A percentile compares a stretch with the other conserved stretches of the same genome.
Evolutionary conservation across 768 basidiomycete genomes (phyloP).

Genomic region (Kwoniella bestiolae): DNA sequence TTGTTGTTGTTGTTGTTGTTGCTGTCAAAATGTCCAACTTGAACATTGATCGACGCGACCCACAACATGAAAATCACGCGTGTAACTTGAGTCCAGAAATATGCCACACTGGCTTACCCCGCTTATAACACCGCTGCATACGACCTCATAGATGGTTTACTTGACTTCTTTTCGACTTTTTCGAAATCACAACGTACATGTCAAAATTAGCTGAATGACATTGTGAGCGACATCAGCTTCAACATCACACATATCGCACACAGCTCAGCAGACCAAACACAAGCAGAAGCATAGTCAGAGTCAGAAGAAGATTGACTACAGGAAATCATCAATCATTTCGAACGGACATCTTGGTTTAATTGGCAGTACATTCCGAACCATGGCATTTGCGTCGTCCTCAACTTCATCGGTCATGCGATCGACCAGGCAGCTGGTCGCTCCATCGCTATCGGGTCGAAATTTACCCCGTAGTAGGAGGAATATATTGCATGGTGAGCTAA

Average conservation of each 20-base stretch:
- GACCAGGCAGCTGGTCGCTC: slow-evolving; percentile 3
- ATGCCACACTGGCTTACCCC: not conserved
- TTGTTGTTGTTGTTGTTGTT: not conserved
- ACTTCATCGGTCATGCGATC: slow-evolving; percentile 15
- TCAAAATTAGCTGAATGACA: too few relatives aligned
- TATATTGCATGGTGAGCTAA: not conserved
- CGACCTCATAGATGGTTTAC: not conserved
- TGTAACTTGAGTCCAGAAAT: not conserved
- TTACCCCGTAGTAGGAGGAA: not conserved
- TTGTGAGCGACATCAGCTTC: too few relatives aligned
- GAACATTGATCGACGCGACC: not conserved
- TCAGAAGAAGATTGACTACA: too few relatives aligned
- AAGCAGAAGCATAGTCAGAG: too few relatives aligned
- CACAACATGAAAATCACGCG: not conserved
- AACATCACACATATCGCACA: too few relatives aligned
- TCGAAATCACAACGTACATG: too few relatives aligned
- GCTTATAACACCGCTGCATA: not conserved
- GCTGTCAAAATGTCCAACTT: not conserved
- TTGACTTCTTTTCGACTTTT: not conserved
- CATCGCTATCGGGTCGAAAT: not conserved
- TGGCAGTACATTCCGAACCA: not conserved
- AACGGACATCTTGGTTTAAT: too few relatives aligned
- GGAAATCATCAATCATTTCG: too few relatives aligned
- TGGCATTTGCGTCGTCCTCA: slow-evolving; percentile 25
- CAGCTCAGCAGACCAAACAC: too few relatives aligned